Evolutionary conservation across 2,329 filamentous ascomycete species (phyloP).

Genomic region (Teratosphaeria nubilosa): DNA sequence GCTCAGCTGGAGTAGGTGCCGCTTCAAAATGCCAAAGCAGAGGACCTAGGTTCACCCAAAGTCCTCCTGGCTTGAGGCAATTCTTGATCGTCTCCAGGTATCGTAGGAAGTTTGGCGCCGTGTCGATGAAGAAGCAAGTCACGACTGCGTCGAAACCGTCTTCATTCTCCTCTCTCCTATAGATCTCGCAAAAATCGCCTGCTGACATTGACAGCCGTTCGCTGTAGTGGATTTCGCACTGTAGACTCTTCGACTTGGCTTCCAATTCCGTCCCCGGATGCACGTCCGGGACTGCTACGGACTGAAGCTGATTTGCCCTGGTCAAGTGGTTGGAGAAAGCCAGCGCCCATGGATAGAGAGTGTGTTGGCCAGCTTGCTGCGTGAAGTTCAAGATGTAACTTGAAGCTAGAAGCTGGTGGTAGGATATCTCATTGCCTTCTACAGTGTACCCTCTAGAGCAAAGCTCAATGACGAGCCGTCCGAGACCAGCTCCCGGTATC

Average conservation of each 20-base stretch:
- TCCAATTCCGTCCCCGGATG: conserved; percentile 30
- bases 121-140: conserved; percentile 94
- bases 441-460: conserved; percentile 60
- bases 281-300: conserved; percentile 69
- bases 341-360: conserved; percentile 75
- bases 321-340: conserved; percentile 77
- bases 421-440: conserved; percentile 91
- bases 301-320: conserved; percentile 63
- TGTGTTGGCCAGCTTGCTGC: conserved; percentile 50
- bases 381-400: conserved; percentile 65
- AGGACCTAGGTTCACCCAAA: conserved; percentile 85
- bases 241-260: conserved; percentile 14
- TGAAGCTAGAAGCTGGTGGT: conserved; percentile 87
- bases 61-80: conserved; percentile 65
- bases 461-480: conserved; percentile 80
- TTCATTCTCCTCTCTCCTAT: conserved; percentile 53
- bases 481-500: conserved; percentile 82
- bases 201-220: conserved; percentile 87
- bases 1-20: conserved; percentile 43
- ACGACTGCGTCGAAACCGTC: conserved; percentile 69
- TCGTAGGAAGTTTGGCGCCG: conserved; percentile 80
- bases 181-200: conserved; percentile 85
- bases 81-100: conserved; percentile 77
- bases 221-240: conserved; percentile 25
- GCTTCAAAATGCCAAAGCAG: conserved; percentile 94